Base-by-base conservation (phyloP, 2,329 filamentous ascomycete species). In the Penicillium digitatum region DNA sequence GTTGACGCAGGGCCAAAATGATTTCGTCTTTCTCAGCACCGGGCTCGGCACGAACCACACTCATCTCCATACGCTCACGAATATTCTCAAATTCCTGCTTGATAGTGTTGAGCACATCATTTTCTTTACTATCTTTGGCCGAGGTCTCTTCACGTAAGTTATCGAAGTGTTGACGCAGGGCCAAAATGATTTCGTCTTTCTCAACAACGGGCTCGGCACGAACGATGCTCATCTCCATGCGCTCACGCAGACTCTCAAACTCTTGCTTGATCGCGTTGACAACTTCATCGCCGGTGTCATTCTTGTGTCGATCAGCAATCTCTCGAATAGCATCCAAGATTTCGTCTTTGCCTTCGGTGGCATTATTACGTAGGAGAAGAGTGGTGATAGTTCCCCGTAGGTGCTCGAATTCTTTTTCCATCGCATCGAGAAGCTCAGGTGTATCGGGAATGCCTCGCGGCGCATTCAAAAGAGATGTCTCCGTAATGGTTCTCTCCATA, bases 341-440 rank as follows among this genome's bases (percentile, higher is more conserved):
- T 58, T 87, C 83, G 50, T 82, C 82, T 65, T 85, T 85, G 59
- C 84, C 79, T 22, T 73, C 74, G 0, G 77, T 71, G n/a, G 78
- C 74, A 45, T 82, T 79, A n/a, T 75, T 80, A 9, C 84, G 84
- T 7, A 88, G 78, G 61, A 89, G 79, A 0, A 86, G 82, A 9
- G 82, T 84, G 69, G 90, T 88, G 47, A 96, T 82, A 0, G 88
- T 83, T 18, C 91, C 87, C 26, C 90, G 86, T 8, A 96, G 81
- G 51, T 90, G 86, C 59, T 94, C 89, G 47, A 95, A 88, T 66
- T 95, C 90, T 38, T 85, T 84, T 68, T 88, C 88, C 71, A 95
- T 86, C 48, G 89, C 83, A 56, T 90, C 87, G 37, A 86, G 80
- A n/a, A 89, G 78, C 38, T 82, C 81, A 0, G 82, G 79, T n/a